Percentiles rank a stretch among this genome's conserved stretches.
These are phyloP conservation scores for Polytrichum commune DNA, from an alignment of 225 moss, liverwort and hornwort species.

Conservation along the genomic window DNA sequence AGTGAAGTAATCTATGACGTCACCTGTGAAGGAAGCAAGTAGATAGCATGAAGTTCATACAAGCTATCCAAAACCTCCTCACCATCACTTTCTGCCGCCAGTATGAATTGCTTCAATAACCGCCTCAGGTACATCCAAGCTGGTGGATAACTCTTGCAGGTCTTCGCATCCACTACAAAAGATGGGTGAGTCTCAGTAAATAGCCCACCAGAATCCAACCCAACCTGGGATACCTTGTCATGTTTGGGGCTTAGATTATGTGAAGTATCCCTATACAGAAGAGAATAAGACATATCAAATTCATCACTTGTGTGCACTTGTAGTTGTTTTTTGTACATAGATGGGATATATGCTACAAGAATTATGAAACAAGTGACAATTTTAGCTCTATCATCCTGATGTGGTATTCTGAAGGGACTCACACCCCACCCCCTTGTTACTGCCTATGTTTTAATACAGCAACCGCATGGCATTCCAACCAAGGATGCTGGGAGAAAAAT, in stretches of 20 bases:
- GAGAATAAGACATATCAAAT: no score
- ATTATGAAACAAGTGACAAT: no score
- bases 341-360: background rate
- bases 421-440: background rate
- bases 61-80: conserved; percentile 77
- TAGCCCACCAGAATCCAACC: background rate
- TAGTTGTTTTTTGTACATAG: background rate
- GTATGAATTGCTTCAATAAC: conserved; percentile 70
- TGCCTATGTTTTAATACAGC: background rate
- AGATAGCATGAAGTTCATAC: conserved; percentile 60
- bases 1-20: background rate
- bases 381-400: no score
- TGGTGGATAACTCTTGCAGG: conserved; percentile 62
- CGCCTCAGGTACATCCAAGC: conserved; percentile 66
- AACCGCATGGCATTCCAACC: no score
- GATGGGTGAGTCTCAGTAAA: conserved; percentile 26
- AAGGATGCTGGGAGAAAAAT: no score
- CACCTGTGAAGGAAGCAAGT: conserved; percentile 53
- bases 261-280: no score
- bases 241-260: no score
- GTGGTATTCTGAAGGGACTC: background rate
- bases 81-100: conserved; percentile 78
- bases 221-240: no score
- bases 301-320: no score
- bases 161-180: conserved; percentile 57